Conservation (phyloP, 73 alveolate species). For the Urostyla sp. region DNA sequence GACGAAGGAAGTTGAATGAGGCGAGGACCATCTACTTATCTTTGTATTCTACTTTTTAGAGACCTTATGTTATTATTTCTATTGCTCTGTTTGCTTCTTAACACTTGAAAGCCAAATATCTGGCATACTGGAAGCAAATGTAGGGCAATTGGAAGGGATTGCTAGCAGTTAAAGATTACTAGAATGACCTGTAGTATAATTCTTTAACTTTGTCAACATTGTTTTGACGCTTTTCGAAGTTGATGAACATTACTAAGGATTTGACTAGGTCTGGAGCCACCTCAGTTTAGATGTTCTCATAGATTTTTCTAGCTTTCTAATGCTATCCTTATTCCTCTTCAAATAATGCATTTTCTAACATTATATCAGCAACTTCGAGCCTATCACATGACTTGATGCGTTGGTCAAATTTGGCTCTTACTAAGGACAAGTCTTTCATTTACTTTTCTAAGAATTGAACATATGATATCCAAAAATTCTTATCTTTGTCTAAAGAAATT, state of each 20-base stretch:
- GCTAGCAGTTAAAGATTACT: background rate
- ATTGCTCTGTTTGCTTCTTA: constrained; percentile 38
- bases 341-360: constrained; percentile 33
- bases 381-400: constrained; percentile 37
- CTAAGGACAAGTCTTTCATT: constrained; percentile 26
- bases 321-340: constrained; percentile 34
- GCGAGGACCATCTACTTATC: constrained; percentile 19
- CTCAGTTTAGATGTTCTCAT: constrained; percentile 30
- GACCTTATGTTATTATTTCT: constrained; percentile 11
- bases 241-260: constrained; percentile 26
- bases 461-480: constrained; percentile 35
- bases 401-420: constrained; percentile 51
- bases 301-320: constrained; percentile 34
- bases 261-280: constrained; percentile 54
- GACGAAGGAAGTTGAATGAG: constrained; percentile 33
- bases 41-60: constrained; percentile 17
- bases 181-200: constrained; percentile 30
- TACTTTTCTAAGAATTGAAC: constrained; percentile 41
- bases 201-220: constrained; percentile 52
- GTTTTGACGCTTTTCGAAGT: constrained; percentile 59
- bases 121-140: constrained; percentile 19
- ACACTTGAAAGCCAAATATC: constrained; percentile 50
- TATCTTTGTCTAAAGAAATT: constrained; percentile 42
- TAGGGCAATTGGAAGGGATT: constrained; percentile 5
- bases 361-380: constrained; percentile 16